Percentiles rank a stretch among this genome's conserved stretches.
These are phyloP conservation scores for Zygosaccharomyces rouxii DNA, from an alignment of 805 yeast species.

Conservation along the genomic window DNA sequence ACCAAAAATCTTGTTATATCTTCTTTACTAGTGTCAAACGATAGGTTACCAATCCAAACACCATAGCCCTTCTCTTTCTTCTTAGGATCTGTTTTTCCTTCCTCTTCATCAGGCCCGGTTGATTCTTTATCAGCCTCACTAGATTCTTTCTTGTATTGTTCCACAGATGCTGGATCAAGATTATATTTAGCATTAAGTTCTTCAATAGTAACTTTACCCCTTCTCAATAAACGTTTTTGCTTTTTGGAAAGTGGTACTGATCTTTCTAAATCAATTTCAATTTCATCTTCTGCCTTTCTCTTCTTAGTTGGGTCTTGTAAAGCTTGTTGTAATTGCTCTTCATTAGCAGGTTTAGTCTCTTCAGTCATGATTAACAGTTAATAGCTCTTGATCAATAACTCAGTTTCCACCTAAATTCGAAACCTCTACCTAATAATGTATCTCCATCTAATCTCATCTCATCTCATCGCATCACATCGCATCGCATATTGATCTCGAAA, in stretches of 20 bases:
- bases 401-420: too few relatives aligned
- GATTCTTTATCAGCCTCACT: conserved; percentile 31
- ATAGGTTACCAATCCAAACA: conserved; percentile 92
- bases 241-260: conserved; percentile 86
- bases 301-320: conserved; percentile 35
- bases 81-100: conserved; percentile 14
- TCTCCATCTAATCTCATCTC: conserved; percentile 14
- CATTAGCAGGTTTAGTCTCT: conserved; percentile 26
- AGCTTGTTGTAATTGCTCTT: conserved; percentile 33
- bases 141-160: conserved; percentile 38
- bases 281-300: conserved; percentile 45
- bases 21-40: conserved; percentile 77
- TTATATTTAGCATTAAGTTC: conserved; percentile 45
- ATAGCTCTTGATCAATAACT: neutral
- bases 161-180: conserved; percentile 36
- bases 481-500: conserved; percentile 8
- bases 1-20: conserved; percentile 63
- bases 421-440: too few relatives aligned
- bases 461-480: conserved; percentile 17
- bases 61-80: conserved; percentile 47
- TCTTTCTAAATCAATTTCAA: conserved; percentile 63
- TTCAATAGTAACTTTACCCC: conserved; percentile 61
- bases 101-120: conserved; percentile 34
- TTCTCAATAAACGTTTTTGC: conserved; percentile 80
- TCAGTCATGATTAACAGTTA: conserved; percentile 1